Evolutionary conservation across 768 basidiomycete genomes (phyloP).

Genomic region (Mrakia frigida): DNA sequence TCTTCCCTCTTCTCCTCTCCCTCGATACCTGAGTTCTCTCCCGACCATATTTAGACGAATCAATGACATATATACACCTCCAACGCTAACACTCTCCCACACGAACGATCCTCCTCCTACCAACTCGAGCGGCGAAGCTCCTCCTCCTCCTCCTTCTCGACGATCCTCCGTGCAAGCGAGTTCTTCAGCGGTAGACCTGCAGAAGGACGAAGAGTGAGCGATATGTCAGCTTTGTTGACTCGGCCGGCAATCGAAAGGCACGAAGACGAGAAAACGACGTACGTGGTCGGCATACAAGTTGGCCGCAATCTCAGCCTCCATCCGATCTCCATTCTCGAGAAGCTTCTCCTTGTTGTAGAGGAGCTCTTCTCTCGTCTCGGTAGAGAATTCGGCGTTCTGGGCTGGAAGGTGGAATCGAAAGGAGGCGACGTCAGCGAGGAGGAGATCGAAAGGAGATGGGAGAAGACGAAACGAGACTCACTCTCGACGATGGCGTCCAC

Average conservation of each 20-base stretch:
- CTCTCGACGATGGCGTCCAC: constrained; percentile 99
- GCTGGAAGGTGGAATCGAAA: constrained; percentile 50
- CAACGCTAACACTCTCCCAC: too few species aligned
- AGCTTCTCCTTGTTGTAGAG: constrained; percentile 99
- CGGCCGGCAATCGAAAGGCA: constrained; percentile 30
- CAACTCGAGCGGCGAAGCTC: too few species aligned
- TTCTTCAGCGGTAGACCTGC: background rate
- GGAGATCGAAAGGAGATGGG: background rate
- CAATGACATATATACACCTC: too few species aligned
- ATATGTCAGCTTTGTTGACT: background rate
- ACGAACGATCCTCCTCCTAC: too few species aligned
- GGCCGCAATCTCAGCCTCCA: constrained; percentile 96
- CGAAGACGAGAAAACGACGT: too few species aligned
- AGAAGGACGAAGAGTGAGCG: background rate
- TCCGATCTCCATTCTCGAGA: constrained; percentile 88
- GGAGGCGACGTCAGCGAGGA: background rate
- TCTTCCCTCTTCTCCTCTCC: background rate
- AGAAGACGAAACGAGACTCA: constrained; percentile 47
- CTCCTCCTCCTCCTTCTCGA: too few species aligned
- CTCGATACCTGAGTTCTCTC: background rate
- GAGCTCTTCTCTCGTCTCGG: constrained; percentile 95
- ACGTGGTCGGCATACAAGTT: constrained; percentile 55
- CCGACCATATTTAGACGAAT: background rate
- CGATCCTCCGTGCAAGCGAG: too few species aligned
- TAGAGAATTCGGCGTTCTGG: constrained; percentile 95